Conservation (phyloP, 2,329 filamentous ascomycete species). For the Diplodia seriata region DNA sequence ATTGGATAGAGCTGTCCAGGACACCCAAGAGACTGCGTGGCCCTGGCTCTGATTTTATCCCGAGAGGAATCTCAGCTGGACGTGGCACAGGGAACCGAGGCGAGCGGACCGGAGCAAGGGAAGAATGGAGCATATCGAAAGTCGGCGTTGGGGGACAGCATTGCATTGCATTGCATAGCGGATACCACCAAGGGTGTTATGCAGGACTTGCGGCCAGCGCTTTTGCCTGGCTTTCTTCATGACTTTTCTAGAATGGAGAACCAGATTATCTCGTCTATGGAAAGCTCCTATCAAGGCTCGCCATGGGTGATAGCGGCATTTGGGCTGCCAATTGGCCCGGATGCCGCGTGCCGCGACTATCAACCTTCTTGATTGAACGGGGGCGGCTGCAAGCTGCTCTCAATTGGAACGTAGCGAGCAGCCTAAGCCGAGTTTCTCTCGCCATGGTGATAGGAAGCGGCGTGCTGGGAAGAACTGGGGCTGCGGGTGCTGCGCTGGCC, state of each 20-base stretch:
- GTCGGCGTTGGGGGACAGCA: conserved; percentile 31
- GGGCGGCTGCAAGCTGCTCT: conserved; percentile 11
- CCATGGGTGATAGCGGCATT: background rate
- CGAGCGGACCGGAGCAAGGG: conserved; percentile 3
- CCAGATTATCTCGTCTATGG: conserved; percentile 22
- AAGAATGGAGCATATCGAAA: conserved; percentile 28
- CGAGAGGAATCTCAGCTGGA: background rate
- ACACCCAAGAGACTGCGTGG: background rate
- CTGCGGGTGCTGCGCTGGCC: conserved; percentile 31
- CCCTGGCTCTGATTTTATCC: background rate
- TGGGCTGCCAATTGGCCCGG: conserved; percentile 14
- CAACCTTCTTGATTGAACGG: conserved; percentile 28
- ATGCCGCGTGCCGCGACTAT: conserved; percentile 28
- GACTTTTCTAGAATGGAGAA: conserved; percentile 21
- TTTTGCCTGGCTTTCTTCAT: conserved; percentile 26
- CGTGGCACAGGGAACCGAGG: conserved; percentile 1
- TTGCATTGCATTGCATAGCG: conserved; percentile 33
- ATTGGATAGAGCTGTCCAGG: conserved; percentile 14
- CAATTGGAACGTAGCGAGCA: conserved; percentile 7
- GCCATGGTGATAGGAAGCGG: conserved; percentile 22
- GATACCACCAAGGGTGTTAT: conserved; percentile 30
- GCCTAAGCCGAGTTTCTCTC: conserved; percentile 22
- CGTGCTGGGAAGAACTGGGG: conserved; percentile 8
- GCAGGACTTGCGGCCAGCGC: conserved; percentile 23
- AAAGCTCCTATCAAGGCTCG: conserved; percentile 19